A percentile compares a stretch with the other conserved stretches of the same genome.
Conservation (phyloP, 1,139 yeast genomes). For the Diutina scorzettiae region DNA sequence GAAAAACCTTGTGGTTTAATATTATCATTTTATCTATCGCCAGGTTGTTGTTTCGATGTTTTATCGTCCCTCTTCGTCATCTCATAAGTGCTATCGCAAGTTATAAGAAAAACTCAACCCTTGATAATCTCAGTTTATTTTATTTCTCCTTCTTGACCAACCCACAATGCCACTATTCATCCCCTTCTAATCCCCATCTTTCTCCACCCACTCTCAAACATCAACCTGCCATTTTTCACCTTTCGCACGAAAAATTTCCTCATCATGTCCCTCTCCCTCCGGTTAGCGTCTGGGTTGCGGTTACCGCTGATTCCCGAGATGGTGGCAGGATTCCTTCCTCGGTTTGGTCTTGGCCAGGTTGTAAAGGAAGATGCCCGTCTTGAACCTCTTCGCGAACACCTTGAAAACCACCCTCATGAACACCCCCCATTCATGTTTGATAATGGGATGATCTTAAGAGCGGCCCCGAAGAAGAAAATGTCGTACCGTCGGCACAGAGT, state of each 20-base stretch:
- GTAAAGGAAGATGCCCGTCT: conserved; percentile 15
- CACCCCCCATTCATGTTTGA: conserved; percentile 29
- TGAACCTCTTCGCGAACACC: conserved; percentile 20
- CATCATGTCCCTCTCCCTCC: conserved; percentile 6
- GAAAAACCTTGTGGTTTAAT: too few relatives aligned
- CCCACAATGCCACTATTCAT: too few relatives aligned
- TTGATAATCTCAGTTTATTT: too few relatives aligned
- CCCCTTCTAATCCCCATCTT: neutral
- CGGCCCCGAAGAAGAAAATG: conserved; percentile 89
- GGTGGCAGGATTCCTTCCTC: neutral
- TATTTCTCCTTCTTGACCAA: too few relatives aligned
- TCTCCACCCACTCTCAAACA: neutral
- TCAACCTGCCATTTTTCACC: neutral
- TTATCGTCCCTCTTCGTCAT: too few relatives aligned
- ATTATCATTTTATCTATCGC: too few relatives aligned
- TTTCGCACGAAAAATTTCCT: conserved; percentile 6
- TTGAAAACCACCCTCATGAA: conserved; percentile 16
- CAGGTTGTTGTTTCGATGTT: too few relatives aligned
- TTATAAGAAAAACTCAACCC: too few relatives aligned
- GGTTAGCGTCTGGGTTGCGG: neutral
- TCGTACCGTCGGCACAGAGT: conserved; percentile 80
- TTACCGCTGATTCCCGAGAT: conserved; percentile 4
- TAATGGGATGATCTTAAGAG: conserved; percentile 56
- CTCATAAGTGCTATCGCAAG: too few relatives aligned
- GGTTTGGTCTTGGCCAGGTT: neutral